Evolutionary conservation across 768 basidiomycete genomes (phyloP), one percentile per base, ranked within the genome.

Genomic region (Hebeloma cylindrosporum): DNA sequence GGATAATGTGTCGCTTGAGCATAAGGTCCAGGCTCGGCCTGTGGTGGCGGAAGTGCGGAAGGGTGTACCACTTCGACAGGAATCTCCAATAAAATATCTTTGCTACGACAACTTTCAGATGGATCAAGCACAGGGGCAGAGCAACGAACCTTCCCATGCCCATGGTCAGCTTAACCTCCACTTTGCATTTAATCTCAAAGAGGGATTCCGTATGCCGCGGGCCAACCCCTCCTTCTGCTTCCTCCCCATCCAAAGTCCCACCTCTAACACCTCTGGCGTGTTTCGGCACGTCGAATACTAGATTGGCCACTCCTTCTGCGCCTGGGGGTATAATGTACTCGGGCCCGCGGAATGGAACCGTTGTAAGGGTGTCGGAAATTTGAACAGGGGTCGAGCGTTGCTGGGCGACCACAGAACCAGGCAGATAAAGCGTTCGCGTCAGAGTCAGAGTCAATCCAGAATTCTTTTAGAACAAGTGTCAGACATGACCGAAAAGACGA

Each of bases 231-330:
- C 53, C 57, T 20, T 64, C 64, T 14, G 65, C 61, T 42, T 75
- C 73, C 43, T 58, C 60, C 29, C 57, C 59, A 43, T 79, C 61
- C 7, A 83, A 71, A 4, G 63, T 55, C 4, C 85, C 86, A 18
- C 83, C 85, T 45, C 72, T 76, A 9, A 85, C 79, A 3, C 83
- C 80, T 42, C 82, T 71, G 0, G 86, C 80, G 46, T 72, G 63
- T 35, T 66, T 71, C 4, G 89, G 89, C n/a, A 90, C 79, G 59
- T 91, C 83, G 50, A 93, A 82, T 8, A 88, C 85, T 8, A 93
- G 73, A 55, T 77, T 80, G 1, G 89, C 89, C 2, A 90, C 75
- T 16, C 89, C 89, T 57, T 91, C 89, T 2, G 72, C 74, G 13
- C 85, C 86, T 1, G 87, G 85, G 6, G 73, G 74, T 22, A 90